Evolutionary conservation across 192 early-diverging fungal species (phyloP).

Genomic region (Oehlia diaphana): DNA sequence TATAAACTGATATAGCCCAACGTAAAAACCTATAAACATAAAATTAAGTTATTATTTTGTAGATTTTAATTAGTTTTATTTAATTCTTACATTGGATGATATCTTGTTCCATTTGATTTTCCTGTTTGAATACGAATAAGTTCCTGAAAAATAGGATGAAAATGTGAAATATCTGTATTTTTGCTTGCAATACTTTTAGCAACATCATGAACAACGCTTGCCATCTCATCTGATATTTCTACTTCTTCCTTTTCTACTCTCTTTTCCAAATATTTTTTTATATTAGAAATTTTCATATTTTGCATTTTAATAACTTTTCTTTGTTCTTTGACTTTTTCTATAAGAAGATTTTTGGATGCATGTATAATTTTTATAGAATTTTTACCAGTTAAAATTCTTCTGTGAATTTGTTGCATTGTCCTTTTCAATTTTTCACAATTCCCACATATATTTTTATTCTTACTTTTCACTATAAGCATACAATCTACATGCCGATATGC

Average conservation of each 20-base stretch:
- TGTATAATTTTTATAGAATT: slow-evolving; percentile 1
- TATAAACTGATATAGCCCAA: slow-evolving; percentile 1
- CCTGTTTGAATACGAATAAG: neutral
- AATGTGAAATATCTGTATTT: neutral
- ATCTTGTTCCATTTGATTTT: slow-evolving; percentile 9
- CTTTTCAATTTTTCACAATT: slow-evolving; percentile 1
- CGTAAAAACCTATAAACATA: slow-evolving; percentile 13
- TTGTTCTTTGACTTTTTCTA: neutral
- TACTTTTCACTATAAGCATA: neutral
- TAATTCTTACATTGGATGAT: slow-evolving; percentile 15
- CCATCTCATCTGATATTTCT: neutral
- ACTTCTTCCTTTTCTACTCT: slow-evolving; percentile 11
- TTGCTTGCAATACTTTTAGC: neutral
- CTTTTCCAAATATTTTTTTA: slow-evolving; percentile 2
- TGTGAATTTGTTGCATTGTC: too few species aligned
- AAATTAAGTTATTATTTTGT: too few species aligned
- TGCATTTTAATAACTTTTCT: slow-evolving; percentile 3
- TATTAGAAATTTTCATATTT: neutral
- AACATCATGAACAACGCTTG: neutral
- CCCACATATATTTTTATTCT: neutral
- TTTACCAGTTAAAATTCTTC: too few species aligned
- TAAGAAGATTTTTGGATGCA: neutral
- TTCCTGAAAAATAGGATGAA: slow-evolving; percentile 13
- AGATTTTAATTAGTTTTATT: neutral
- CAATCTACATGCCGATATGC: neutral